These are phyloP conservation scores for Volvox africanus DNA, from an alignment of 139 green algal genomes.

Conservation along the genomic window DNA sequence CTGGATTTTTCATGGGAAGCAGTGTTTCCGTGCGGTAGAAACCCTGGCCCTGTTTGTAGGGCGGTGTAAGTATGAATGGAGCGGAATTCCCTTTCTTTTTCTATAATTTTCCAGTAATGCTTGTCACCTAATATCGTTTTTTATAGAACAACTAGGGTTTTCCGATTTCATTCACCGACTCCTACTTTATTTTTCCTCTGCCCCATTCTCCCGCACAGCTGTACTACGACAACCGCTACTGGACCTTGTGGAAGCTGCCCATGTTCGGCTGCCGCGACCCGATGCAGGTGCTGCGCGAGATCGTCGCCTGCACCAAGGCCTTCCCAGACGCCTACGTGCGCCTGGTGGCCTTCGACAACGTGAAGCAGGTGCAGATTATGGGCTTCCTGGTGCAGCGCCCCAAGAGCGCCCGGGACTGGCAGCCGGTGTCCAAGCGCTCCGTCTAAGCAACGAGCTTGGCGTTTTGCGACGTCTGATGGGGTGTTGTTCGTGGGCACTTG, in stretches of 20 bases:
- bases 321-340: slow-evolving; percentile 97
- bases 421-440: slow-evolving; percentile 57
- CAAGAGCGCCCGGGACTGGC: slow-evolving; percentile 70
- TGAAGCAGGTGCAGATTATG: slow-evolving; percentile 77
- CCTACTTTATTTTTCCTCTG: neutral
- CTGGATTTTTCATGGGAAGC: too few relatives aligned
- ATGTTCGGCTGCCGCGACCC: slow-evolving; percentile 99
- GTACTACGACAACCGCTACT: slow-evolving; percentile 97
- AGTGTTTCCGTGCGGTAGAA: too few relatives aligned
- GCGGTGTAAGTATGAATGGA: neutral
- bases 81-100: neutral
- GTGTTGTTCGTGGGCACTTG: too few relatives aligned
- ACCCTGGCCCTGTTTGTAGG: too few relatives aligned
- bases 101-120: neutral
- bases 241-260: slow-evolving; percentile 99
- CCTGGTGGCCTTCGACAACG: slow-evolving; percentile 89
- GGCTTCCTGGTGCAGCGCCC: slow-evolving; percentile 78
- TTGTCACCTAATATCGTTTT: neutral
- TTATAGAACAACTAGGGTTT: neutral
- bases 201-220: slow-evolving; percentile 52
- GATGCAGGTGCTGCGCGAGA: slow-evolving; percentile 92
- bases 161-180: neutral
- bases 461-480: neutral
- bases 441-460: neutral
- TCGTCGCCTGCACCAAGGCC: slow-evolving; percentile 81